phyloP scores from a whole-genome alignment of 2,329 filamentous ascomycete genomes.

The Phialophora chinensis region DNA sequence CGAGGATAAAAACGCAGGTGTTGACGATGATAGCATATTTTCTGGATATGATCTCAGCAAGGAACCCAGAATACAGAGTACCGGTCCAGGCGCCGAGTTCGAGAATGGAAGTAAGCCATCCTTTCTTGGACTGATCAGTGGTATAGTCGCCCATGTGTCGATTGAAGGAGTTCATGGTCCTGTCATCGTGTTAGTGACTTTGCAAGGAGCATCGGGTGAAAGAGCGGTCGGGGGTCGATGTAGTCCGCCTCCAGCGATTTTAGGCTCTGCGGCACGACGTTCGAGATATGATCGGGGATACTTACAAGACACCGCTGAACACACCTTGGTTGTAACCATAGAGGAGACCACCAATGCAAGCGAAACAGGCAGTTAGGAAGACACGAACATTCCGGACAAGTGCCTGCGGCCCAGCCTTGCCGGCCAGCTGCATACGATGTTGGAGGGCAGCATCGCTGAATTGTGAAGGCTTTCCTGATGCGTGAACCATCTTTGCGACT shows the following conservation, averaged over 20 bases:
- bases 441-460: constrained; percentile 39
- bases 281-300: not conserved
- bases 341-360: constrained; percentile 59
- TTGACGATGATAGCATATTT: constrained; percentile 45
- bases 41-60: constrained; percentile 47
- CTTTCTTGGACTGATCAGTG: constrained; percentile 41
- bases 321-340: constrained; percentile 80
- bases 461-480: constrained; percentile 30
- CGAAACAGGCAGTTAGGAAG: constrained; percentile 61
- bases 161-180: constrained; percentile 42
- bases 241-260: not conserved
- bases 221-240: not conserved
- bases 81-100: constrained; percentile 50
- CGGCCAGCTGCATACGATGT: constrained; percentile 45
- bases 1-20: constrained; percentile 46
- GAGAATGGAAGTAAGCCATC: constrained; percentile 49
- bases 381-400: constrained; percentile 61
- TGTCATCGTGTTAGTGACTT: constrained; percentile 11
- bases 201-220: not conserved
- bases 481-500: constrained; percentile 33
- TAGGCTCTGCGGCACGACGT: not conserved
- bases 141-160: constrained; percentile 39
- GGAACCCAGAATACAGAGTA: constrained; percentile 46
- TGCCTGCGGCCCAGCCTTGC: constrained; percentile 54
- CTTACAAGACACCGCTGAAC: constrained; percentile 70